These are phyloP conservation scores for Arachis stenosperma DNA, from an alignment of 306 rosid species.

Conservation along the genomic window DNA sequence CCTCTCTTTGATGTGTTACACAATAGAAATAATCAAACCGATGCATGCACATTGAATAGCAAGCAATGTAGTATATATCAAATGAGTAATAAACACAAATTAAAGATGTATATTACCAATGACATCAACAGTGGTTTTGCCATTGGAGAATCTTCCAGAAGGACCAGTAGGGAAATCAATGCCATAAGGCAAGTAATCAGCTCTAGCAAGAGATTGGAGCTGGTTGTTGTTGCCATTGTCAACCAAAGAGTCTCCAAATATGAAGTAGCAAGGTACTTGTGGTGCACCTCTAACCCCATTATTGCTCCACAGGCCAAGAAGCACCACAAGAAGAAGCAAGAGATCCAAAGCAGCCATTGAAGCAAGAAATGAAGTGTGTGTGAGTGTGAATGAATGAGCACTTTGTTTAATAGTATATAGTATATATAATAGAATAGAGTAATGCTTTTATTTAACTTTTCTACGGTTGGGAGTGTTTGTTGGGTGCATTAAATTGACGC, in stretches of 20 bases:
- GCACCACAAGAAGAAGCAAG: slow-evolving; percentile 7
- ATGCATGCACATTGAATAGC: slow-evolving; percentile 8
- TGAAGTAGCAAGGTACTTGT: slow-evolving; percentile 55
- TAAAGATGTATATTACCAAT: slow-evolving; percentile 48
- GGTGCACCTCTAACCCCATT: slow-evolving; percentile 54
- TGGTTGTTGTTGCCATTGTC: slow-evolving; percentile 70
- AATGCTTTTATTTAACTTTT: slow-evolving; percentile 11
- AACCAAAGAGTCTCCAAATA: slow-evolving; percentile 71
- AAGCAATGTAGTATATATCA: too few relatives aligned
- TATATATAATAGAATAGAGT: slow-evolving; percentile 9
- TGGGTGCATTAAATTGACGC: slow-evolving; percentile 82
- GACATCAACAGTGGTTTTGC: slow-evolving; percentile 58
- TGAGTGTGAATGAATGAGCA: slow-evolving; percentile 31
- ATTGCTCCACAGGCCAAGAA: slow-evolving; percentile 39
- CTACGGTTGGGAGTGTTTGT: slow-evolving; percentile 59
- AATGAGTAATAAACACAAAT: too few relatives aligned
- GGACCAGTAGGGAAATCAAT: slow-evolving; percentile 63
- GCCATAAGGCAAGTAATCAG: slow-evolving; percentile 64
- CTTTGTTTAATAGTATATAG: slow-evolving; percentile 35
- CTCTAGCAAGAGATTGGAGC: slow-evolving; percentile 54
- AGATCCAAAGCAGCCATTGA: slow-evolving; percentile 41
- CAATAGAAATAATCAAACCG: neutral
- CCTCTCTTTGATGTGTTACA: neutral
- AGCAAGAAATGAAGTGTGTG: slow-evolving; percentile 29
- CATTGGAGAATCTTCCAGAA: slow-evolving; percentile 68